Evolutionary conservation across 176 grass and related monocot species (phyloP).

Genomic region (Oryza glumipatula): DNA sequence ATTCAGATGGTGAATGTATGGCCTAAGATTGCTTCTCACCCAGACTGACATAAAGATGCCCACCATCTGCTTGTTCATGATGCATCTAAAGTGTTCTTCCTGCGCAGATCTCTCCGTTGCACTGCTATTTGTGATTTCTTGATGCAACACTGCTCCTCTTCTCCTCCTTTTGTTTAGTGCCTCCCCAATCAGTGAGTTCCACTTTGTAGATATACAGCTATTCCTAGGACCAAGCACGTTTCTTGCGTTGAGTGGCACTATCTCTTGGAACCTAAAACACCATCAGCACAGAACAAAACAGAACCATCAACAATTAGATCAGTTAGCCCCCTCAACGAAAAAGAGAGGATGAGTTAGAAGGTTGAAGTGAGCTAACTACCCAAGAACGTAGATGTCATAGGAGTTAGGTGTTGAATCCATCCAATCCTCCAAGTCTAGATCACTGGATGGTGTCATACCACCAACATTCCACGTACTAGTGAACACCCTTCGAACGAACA

Average conservation of each 20-base stretch:
- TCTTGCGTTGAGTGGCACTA: slow-evolving; percentile 79
- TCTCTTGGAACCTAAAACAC: slow-evolving; percentile 87
- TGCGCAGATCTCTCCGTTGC: slow-evolving; percentile 33
- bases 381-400: slow-evolving; percentile 95
- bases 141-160: slow-evolving; percentile 26
- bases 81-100: slow-evolving; percentile 58
- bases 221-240: slow-evolving; percentile 90
- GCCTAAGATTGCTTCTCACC: slow-evolving; percentile 65
- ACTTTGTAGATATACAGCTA: slow-evolving; percentile 64
- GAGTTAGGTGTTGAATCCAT: slow-evolving; percentile 58
- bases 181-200: slow-evolving; percentile 72
- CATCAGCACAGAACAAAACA: slow-evolving; percentile 16
- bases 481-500: slow-evolving; percentile 66
- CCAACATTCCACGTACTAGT: slow-evolving; percentile 93
- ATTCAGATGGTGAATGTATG: slow-evolving; percentile 56
- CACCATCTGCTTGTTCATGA: slow-evolving; percentile 97
- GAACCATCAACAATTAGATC: neutral
- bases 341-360: neutral
- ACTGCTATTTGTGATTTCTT: slow-evolving; percentile 40
- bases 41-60: slow-evolving; percentile 82
- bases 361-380: slow-evolving; percentile 51
- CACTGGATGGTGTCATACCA: slow-evolving; percentile 61
- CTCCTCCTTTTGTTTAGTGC: slow-evolving; percentile 63
- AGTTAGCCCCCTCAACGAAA: neutral
- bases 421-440: slow-evolving; percentile 89